These are phyloP conservation scores for Elasticomyces elasticus DNA, from an alignment of 495 filamentous ascomycete genomes.

Conservation along the genomic window DNA sequence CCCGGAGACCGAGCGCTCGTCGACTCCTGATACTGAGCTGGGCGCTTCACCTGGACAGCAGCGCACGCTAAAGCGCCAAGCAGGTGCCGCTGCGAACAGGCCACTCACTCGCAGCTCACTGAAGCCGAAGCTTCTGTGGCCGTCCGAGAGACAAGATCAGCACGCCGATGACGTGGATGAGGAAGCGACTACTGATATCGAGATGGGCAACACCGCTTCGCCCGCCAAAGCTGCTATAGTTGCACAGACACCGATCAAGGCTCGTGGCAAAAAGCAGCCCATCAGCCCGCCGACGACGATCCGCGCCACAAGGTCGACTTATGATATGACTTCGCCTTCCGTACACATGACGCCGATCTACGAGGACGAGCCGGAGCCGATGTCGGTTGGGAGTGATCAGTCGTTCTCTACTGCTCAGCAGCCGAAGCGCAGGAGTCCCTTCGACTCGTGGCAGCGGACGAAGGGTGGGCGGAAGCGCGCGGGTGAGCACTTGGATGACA, in stretches of 20 bases:
- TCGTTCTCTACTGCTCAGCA: neutral
- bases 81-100: constrained; percentile 29
- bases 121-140: constrained; percentile 81
- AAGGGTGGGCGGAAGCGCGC: constrained; percentile 17
- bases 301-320: constrained; percentile 5
- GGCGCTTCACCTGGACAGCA: neutral
- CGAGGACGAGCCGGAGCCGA: constrained; percentile 6
- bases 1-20: constrained; percentile 39
- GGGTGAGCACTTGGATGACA: constrained; percentile 7
- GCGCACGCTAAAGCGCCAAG: constrained; percentile 35
- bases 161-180: constrained; percentile 32
- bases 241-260: neutral
- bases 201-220: constrained; percentile 16
- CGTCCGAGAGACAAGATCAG: constrained; percentile 36
- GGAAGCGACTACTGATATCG: constrained; percentile 42
- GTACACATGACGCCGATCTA: neutral
- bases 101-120: constrained; percentile 62
- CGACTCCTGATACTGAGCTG: constrained; percentile 35
- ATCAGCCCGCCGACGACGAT: constrained; percentile 9
- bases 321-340: neutral
- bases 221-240: neutral
- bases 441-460: constrained; percentile 23
- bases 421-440: constrained; percentile 16
- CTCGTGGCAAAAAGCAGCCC: neutral
- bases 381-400: neutral